A percentile compares a stretch with the other conserved stretches of the same genome.
Conservation (phyloP, 306 rosid species). For the Oemleria cerasiformis region DNA sequence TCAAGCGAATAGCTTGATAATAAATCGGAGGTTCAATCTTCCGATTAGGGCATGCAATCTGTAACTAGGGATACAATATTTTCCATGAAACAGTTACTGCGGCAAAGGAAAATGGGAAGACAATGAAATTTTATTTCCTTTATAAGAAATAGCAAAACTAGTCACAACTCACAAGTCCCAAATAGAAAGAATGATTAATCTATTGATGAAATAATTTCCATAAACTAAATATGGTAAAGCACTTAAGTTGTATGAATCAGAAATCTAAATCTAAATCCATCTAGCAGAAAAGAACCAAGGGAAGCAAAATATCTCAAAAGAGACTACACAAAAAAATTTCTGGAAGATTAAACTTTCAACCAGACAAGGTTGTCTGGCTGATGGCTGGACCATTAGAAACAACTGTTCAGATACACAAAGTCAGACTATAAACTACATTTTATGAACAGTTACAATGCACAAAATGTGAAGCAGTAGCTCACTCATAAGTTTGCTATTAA, state of each 20-base stretch:
- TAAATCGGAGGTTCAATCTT: not conserved
- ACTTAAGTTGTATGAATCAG: not conserved
- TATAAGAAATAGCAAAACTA: no score
- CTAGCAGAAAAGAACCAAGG: not conserved
- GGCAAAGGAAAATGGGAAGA: no score
- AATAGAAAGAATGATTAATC: not conserved
- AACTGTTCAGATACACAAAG: no score
- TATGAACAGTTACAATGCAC: not conserved
- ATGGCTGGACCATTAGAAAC: not conserved
- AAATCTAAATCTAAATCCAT: not conserved
- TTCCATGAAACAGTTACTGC: no score
- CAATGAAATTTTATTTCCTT: no score
- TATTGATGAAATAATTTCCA: not conserved
- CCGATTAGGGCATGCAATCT: not conserved
- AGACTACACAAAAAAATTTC: not conserved
- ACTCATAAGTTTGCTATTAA: not conserved
- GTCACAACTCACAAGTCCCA: not conserved
- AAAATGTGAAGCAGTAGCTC: not conserved
- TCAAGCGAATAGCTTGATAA: not conserved
- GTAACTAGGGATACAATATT: not conserved
- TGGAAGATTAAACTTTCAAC: not conserved
- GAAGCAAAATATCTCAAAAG: not conserved
- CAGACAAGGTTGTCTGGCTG: no score
- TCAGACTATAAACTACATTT: not conserved
- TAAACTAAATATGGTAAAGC: not conserved